Base-by-base conservation (phyloP, 2,329 filamentous ascomycete genomes). In the Gaeumannomyces tritici region DNA sequence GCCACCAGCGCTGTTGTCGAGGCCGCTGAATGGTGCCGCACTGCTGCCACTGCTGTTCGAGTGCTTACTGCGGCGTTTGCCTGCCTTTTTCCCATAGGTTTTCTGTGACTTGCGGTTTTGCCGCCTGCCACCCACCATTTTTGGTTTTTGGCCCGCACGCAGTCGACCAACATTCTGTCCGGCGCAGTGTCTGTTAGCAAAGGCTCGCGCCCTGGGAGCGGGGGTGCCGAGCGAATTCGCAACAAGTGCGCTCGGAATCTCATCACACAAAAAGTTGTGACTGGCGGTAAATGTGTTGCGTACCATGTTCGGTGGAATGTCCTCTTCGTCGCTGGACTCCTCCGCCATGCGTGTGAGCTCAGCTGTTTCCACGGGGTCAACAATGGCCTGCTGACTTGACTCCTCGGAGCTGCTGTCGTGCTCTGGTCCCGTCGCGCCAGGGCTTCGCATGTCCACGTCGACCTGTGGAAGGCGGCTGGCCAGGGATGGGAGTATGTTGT, bases 401-500 rank as follows among this genome's bases (percentile, higher is more conserved):
- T 86, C 84, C 27, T 66, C 66, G 2, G 57, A 59, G 47, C 60
- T 63, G 64, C 77, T 83, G 8, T 80, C 80, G 21, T 82, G 80
- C 58, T 83, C 81, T 3, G 80, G 83, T 8, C 75, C 76, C 5
- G 75, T 76, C 62, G 75, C 76, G 56, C 77, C 79, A 0, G 78
- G 81, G 59, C 80, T 82, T 24, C 78, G 76, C 66, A 73, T 73
- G 35, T 79, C 76, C 61, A 79, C 77, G 56, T 83, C 80, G 26
- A 76, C 78, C 62, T 79, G 76, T 69, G 77, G 78, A 54, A 76
- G 70, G 31, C 83, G 77, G 54, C 80, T 75, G 35, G 74, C 75
- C 56, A 82, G 74, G 60, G 77, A 82, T 1, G 85, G 83, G 61
- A 86, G 86, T 65, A 82, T 84, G 31, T 79, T 80, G 24, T 87